Base-by-base conservation (phyloP, 2,329 filamentous ascomycete species). In the Thelonectria discophora region DNA sequence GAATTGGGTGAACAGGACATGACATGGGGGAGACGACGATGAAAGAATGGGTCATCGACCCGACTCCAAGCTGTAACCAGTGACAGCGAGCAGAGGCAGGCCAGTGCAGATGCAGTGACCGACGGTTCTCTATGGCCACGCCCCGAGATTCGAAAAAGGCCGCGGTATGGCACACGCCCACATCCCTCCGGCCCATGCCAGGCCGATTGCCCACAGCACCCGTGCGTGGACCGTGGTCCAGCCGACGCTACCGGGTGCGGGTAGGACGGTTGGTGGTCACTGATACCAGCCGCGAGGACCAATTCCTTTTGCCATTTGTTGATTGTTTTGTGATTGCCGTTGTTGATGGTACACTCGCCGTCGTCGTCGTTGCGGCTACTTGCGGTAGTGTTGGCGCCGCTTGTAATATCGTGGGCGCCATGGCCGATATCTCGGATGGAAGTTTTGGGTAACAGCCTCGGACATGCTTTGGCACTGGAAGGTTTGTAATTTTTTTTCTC, bases 211-310 rank as follows among this genome's bases (percentile, higher is more conserved):
- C 45, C 58, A 55, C 17, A 55, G 59, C 50, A 58, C 48, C 61
- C 58, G 60, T 63, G 65, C 55, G 59, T 63, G 63, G 68, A 63
- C 63, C 48, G 56, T 63, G 63, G 60, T 57, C 68, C 63, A 72
- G 54, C 66, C 68, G 66, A 70, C 66, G 68, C 67, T 70, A 71
- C 66, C 53, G 60, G 57, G 63, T 58, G 70, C 53, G 66, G 69
- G 66, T 70, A 69, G 67, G 58, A 61, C 46, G 40, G 59, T 46
- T 58, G 51, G 61, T 70, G 60, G 65, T 71, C 48, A 55, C 63
- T 69, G 63, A 57, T 69, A 67, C 63, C 62, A 63, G 47, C 57
- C 45, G 21, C 52, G 52, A 56, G 53, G 66, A 53, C 59, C 53
- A 64, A 60, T 71, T 68, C 57, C 46, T 47, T 46, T 47, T 51